Percentiles rank a stretch among this genome's conserved stretches.
Evolutionary conservation across 1,284 basidiomycete species (phyloP).

Genomic region (Cronartium ribicola): DNA sequence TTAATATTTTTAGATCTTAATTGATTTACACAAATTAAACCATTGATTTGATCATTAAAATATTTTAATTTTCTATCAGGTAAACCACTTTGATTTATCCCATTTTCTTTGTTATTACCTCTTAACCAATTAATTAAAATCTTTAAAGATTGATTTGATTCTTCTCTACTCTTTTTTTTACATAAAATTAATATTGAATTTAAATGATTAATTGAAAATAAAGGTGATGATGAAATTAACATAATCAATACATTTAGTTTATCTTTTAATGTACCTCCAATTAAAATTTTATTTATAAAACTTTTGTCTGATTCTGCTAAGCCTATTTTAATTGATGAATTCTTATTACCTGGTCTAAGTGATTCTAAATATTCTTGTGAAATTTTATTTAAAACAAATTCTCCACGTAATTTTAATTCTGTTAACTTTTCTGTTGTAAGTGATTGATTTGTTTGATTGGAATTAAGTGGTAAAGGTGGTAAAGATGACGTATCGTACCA

Average conservation of each 20-base stretch:
- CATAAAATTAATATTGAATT: conserved; percentile 69
- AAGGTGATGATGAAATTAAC: conserved; percentile 80
- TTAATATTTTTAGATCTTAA: conserved; percentile 41
- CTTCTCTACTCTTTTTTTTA: conserved; percentile 81
- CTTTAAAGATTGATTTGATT: conserved; percentile 80
- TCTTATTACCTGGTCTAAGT: background rate
- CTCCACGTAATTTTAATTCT: conserved; percentile 4
- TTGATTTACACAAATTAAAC: conserved; percentile 57
- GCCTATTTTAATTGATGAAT: background rate
- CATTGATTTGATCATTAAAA: conserved; percentile 77
- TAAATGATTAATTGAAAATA: conserved; percentile 67
- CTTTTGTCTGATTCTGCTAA: conserved; percentile 62
- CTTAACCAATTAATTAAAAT: conserved; percentile 94
- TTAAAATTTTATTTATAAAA: conserved; percentile 78
- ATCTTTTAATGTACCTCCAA: conserved; percentile 85
- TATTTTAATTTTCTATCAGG: conserved; percentile 73
- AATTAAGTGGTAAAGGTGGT: conserved; percentile 8
- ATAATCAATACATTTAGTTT: conserved; percentile 86
- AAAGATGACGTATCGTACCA: conserved; percentile 34
- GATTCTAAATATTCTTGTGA: conserved; percentile 13
- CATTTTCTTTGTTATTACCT: conserved; percentile 63
- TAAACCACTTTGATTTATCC: conserved; percentile 52
- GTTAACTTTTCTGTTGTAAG: background rate
- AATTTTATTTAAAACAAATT: conserved; percentile 15
- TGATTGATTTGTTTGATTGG: too few relatives aligned